Percentiles rank a stretch among this genome's conserved stretches.
Conservation (phyloP, 768 basidiomycete species). For the Paxillus rubicundulus region DNA sequence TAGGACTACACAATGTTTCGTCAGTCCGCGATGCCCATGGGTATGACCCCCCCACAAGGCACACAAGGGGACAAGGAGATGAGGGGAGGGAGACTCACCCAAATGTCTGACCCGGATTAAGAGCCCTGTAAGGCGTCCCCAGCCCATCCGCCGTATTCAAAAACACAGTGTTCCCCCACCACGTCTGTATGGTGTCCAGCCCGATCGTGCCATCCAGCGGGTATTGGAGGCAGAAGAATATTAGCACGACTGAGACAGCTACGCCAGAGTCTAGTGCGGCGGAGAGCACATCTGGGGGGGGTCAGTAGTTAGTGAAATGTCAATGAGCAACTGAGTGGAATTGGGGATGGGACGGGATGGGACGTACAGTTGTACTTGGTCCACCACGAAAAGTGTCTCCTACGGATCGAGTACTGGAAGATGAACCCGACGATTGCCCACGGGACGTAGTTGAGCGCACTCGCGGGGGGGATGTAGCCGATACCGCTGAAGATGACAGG, state of each 20-base stretch:
- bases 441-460: slow-evolving; percentile 62
- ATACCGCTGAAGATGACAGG: slow-evolving; percentile 56
- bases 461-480: slow-evolving; percentile 62
- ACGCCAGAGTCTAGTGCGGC: slow-evolving; percentile 73
- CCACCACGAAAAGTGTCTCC: slow-evolving; percentile 67
- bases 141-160: slow-evolving; percentile 28
- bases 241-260: slow-evolving; percentile 50
- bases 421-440: slow-evolving; percentile 66
- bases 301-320: too few species aligned
- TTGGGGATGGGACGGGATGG: too few species aligned
- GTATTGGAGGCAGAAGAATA: slow-evolving; percentile 66
- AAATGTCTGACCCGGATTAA: slow-evolving; percentile 21
- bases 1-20: too few species aligned
- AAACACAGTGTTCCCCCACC: slow-evolving; percentile 68
- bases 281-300: slow-evolving; percentile 55
- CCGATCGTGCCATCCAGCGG: slow-evolving; percentile 63
- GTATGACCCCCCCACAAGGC: too few species aligned
- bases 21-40: too few species aligned
- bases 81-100: slow-evolving; percentile 23
- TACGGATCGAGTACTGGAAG: slow-evolving; percentile 61
- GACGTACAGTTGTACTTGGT: slow-evolving; percentile 45
- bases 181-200: slow-evolving; percentile 45
- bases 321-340: too few species aligned
- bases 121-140: slow-evolving; percentile 7
- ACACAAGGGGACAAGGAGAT: too few species aligned